phyloP scores from a whole-genome alignment of 2,329 filamentous ascomycete genomes.

The Sporothrix mexicana region DNA sequence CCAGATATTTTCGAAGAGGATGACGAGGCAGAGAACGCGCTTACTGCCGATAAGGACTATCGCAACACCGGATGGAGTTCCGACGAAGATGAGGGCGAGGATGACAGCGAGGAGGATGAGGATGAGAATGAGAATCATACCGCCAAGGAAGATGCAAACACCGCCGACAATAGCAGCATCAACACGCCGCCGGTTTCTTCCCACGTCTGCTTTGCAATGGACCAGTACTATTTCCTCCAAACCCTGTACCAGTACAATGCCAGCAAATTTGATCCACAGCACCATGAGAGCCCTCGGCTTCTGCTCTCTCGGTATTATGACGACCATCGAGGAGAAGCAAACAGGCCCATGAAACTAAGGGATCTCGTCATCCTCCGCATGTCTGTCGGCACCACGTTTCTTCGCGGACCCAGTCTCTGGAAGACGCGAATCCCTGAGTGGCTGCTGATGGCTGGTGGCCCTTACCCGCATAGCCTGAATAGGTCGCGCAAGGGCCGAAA shows the following conservation, averaged over 20 bases:
- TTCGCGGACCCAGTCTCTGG: not conserved
- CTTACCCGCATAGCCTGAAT: constrained; percentile 2
- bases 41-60: not conserved
- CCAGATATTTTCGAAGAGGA: too few relatives aligned
- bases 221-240: constrained; percentile 19
- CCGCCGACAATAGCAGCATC: not conserved
- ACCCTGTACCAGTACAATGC: not conserved
- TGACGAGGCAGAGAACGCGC: too few relatives aligned
- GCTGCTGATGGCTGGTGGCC: constrained; percentile 28
- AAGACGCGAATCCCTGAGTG: constrained; percentile 31
- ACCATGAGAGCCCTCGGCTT: not conserved
- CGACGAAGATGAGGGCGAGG: not conserved
- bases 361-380: not conserved
- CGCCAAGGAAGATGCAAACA: not conserved
- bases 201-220: constrained; percentile 27
- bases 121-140: not conserved
- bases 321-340: too few relatives aligned
- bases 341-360: not conserved
- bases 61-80: not conserved
- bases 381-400: not conserved
- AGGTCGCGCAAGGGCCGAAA: constrained; percentile 3
- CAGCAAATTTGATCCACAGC: not conserved
- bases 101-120: not conserved
- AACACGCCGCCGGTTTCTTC: not conserved
- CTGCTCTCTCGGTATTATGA: too few relatives aligned